These are phyloP conservation scores for Leccinum pellstonianum DNA, from an alignment of 768 basidiomycete genomes.

Conservation along the genomic window DNA sequence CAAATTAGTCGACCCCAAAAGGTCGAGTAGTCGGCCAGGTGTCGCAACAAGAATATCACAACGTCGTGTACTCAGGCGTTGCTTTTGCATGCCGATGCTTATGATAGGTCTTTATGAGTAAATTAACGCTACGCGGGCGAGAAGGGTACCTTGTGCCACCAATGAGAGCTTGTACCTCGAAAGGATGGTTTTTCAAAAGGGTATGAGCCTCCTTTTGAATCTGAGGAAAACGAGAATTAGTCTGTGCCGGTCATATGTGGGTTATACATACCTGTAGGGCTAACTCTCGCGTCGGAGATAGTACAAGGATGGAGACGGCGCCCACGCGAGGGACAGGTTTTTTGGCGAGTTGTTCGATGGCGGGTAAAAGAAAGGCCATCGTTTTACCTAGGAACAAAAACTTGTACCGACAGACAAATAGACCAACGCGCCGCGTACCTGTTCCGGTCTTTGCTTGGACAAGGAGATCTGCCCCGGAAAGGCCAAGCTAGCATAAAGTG, in stretches of 20 bases:
- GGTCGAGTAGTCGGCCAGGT: conserved; percentile 73
- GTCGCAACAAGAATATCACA: conserved; percentile 68
- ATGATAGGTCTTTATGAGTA: conserved; percentile 3
- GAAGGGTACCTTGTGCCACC: conserved; percentile 50
- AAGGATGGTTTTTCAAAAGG: conserved; percentile 41
- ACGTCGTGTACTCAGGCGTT: conserved; percentile 27
- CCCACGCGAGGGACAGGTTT: conserved; percentile 32
- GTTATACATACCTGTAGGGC: conserved; percentile 60
- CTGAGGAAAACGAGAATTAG: conserved; percentile 37
- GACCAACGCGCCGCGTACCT: conserved; percentile 37
- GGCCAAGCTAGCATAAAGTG: conserved; percentile 31
- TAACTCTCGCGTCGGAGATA: conserved; percentile 74
- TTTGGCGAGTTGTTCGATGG: conserved; percentile 61
- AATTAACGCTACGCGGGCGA: neutral
- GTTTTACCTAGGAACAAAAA: conserved; percentile 50
- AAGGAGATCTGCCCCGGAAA: conserved; percentile 45
- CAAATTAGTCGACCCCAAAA: conserved; percentile 49
- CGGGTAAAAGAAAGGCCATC: conserved; percentile 73
- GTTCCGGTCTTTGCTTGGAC: conserved; percentile 62
- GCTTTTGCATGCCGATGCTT: conserved; percentile 29
- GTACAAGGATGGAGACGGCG: conserved; percentile 56
- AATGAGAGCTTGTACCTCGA: conserved; percentile 48
- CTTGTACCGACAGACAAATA: neutral
- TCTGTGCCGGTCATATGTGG: neutral
- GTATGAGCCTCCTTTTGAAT: conserved; percentile 62